Evolutionary conservation across 1,139 yeast species (phyloP), one percentile per base, ranked within the genome.

Genomic region (Kodamaea anthophila): DNA sequence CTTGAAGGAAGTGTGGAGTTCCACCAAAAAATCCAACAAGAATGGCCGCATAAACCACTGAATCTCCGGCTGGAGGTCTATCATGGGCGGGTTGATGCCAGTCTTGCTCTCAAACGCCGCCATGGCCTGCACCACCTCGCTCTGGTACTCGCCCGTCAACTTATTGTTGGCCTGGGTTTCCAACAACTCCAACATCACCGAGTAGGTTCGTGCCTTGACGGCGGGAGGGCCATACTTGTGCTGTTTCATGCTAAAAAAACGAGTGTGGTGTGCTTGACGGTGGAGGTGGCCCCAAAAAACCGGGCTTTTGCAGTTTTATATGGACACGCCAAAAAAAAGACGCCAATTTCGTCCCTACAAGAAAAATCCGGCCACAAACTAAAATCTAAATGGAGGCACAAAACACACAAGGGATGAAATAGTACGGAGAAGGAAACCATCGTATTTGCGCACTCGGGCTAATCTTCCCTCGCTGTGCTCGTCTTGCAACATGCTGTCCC

Each of bases 21-120:
- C 95, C 31, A 86, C 64, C 29, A 87, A 58, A 49, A 85, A 87
- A 51, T 87, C 96, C 31, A 91, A 67, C 31, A 88, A 65, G 45
- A 75, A 82, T 1, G 96, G 95, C 43, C 97, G 72, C 95, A 88
- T 86, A 49, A 70, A 77, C 95, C 96, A 86, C 45, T 80, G 80
- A 34, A 88, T 72, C 55, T 91, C 96, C 0, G 96, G 96, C 55
- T 91, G 98, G 33, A 80, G 61, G 44, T 82, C 94, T 38, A 88
- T 84, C 87, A 86, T 80, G 26, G 77, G 49, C 4, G 80, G 73
- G 42, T 75, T 76, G 26, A 75, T 59, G n/a, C 41, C 40, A 23
- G 56, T 53, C 19, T 44, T 43, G 8, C 54, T 37, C 40, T 68
- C 74, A 13, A 62, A 44, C 19, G 33, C 37, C 8, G 51, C 41